These are phyloP conservation scores for Cicer arietinum DNA, from an alignment of 306 rosid species.

Conservation along the genomic window DNA sequence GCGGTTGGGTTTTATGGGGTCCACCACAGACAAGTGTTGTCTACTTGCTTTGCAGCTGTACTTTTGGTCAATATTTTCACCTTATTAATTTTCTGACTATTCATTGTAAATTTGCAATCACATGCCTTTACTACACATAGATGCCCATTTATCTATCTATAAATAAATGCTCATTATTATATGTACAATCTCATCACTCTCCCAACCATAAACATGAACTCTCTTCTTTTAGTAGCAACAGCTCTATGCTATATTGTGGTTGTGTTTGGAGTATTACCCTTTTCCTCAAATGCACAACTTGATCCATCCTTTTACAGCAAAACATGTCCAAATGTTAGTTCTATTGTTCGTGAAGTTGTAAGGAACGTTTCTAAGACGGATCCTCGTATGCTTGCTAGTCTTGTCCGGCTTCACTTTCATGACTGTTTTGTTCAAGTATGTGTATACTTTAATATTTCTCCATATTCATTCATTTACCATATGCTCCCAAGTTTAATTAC, in stretches of 20 bases:
- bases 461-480: no score
- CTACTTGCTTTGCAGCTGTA: no score
- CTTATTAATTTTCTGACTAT: no score
- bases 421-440: conserved; percentile 63
- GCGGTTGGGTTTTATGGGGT: no score
- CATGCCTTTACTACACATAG: neutral
- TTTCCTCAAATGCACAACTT: conserved; percentile 40
- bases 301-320: conserved; percentile 41
- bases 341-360: conserved; percentile 35
- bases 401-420: conserved; percentile 59
- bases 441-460: neutral
- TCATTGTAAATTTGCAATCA: no score
- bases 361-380: conserved; percentile 31
- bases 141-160: neutral
- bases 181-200: neutral
- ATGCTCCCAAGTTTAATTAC: no score
- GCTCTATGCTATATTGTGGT: conserved; percentile 29
- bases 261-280: conserved; percentile 38
- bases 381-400: conserved; percentile 50
- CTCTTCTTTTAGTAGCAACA: neutral
- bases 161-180: neutral
- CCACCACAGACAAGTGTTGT: no score
- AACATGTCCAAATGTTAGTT: conserved; percentile 42
- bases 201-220: conserved; percentile 7
- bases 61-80: no score